These are phyloP conservation scores for Harringtonia lauricola DNA, from an alignment of 2,329 filamentous ascomycete genomes.

Conservation along the genomic window DNA sequence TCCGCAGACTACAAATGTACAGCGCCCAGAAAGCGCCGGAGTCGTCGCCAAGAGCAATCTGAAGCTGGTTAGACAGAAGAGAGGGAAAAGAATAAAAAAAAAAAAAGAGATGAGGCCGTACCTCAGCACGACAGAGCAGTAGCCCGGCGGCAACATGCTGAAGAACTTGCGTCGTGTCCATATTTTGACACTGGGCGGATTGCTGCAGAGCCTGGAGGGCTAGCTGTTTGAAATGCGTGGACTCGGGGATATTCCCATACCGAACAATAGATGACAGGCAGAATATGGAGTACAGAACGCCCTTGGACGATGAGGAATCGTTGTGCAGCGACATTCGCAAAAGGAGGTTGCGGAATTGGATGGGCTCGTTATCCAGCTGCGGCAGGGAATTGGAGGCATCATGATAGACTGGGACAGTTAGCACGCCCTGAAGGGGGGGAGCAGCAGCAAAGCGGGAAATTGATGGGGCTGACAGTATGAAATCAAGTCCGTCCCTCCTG, in stretches of 20 bases:
- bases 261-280: constrained; percentile 2
- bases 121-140: constrained; percentile 6
- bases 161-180: not conserved
- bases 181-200: not conserved
- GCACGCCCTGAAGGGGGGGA: not conserved
- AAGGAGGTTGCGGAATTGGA: constrained; percentile 6
- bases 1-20: constrained; percentile 7
- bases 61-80: not conserved
- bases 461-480: constrained; percentile 5
- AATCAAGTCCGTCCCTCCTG: constrained; percentile 1
- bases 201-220: constrained; percentile 6
- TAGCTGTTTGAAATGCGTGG: constrained; percentile 3
- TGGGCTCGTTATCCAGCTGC: constrained; percentile 5
- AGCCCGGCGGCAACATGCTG: constrained; percentile 8
- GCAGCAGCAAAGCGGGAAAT: not conserved
- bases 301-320: constrained; percentile 3
- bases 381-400: constrained; percentile 6
- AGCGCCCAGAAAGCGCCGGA: constrained; percentile 7
- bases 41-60: constrained; percentile 4
- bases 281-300: constrained; percentile 6
- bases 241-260: constrained; percentile 6
- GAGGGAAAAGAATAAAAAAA: not conserved
- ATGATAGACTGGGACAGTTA: constrained; percentile 4
- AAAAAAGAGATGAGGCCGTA: not conserved
- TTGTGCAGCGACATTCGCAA: constrained; percentile 9